Conservation (phyloP, 768 basidiomycete species). For the Xanthoconium stramineum region DNA sequence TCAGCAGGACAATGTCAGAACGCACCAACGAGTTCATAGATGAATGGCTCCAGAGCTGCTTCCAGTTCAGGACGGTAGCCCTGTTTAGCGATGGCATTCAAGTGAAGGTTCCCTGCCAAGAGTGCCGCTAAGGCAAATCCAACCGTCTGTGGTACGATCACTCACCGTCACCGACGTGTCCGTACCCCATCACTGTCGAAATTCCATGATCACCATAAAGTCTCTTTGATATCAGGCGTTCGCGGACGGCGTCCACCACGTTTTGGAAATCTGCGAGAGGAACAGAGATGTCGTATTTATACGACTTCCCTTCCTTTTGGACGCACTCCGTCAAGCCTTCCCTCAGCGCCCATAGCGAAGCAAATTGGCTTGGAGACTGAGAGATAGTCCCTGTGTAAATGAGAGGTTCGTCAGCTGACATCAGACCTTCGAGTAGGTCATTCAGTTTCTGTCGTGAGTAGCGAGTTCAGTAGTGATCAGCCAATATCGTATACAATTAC, state of each 20-base stretch:
- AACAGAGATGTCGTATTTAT: constrained; percentile 96
- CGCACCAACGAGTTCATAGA: constrained; percentile 87
- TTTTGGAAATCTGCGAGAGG: constrained; percentile 84
- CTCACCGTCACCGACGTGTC: constrained; percentile 95
- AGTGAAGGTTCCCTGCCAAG: constrained; percentile 78
- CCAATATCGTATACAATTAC: constrained; percentile 39
- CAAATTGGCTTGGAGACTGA: constrained; percentile 86
- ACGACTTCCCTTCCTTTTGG: constrained; percentile 90
- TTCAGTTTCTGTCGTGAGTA: constrained; percentile 73
- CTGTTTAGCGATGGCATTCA: constrained; percentile 79
- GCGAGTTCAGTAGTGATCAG: constrained; percentile 10
- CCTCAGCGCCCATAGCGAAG: constrained; percentile 85
- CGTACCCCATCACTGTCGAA: constrained; percentile 86
- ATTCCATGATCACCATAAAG: constrained; percentile 71
- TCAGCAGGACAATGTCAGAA: neutral
- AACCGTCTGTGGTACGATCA: constrained; percentile 2
- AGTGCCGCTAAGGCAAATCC: neutral
- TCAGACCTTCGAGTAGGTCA: constrained; percentile 69
- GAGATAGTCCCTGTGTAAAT: constrained; percentile 90
- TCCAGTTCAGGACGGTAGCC: constrained; percentile 82
- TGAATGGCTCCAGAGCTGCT: constrained; percentile 86
- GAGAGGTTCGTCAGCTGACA: constrained; percentile 69
- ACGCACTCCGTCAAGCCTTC: constrained; percentile 91
- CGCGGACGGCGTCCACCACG: constrained; percentile 78
- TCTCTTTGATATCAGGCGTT: constrained; percentile 65